These are phyloP conservation scores for Phytophthora citrophthora DNA, from an alignment of 352 stramenopile genomes.

Conservation along the genomic window DNA sequence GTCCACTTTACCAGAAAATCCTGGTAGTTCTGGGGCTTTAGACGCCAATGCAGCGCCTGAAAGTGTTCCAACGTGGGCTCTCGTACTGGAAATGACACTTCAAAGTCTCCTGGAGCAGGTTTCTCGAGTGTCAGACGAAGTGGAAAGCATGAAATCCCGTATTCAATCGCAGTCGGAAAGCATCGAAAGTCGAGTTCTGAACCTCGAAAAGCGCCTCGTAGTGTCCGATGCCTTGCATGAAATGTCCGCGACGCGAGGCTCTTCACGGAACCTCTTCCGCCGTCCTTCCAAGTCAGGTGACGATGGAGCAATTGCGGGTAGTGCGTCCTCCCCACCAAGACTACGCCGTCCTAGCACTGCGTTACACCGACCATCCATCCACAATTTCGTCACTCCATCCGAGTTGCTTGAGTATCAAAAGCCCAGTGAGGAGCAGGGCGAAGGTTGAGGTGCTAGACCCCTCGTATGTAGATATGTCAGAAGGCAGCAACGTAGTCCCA, in stretches of 20 bases:
- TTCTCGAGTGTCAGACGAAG: conserved; percentile 53
- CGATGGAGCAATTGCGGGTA: conserved; percentile 14
- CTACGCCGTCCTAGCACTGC: conserved; percentile 11
- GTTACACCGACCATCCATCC: conserved; percentile 51
- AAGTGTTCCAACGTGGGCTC: conserved; percentile 51
- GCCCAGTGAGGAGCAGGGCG: conserved; percentile 18
- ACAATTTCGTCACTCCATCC: conserved; percentile 62
- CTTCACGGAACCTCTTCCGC: conserved; percentile 23
- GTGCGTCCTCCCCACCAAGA: background rate
- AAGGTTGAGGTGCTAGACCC: conserved; percentile 19
- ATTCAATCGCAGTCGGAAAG: conserved; percentile 51
- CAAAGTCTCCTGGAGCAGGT: conserved; percentile 65
- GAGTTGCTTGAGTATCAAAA: conserved; percentile 70
- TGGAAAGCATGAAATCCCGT: conserved; percentile 55
- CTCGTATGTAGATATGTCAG: conserved; percentile 23
- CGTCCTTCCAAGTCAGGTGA: conserved; percentile 16
- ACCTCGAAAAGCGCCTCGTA: conserved; percentile 55
- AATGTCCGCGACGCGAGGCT: conserved; percentile 36
- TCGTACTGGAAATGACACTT: conserved; percentile 57
- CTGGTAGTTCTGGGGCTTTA: conserved; percentile 3
- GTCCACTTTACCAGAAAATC: conserved; percentile 23
- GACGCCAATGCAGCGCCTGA: conserved; percentile 13
- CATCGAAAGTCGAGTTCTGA: conserved; percentile 43
- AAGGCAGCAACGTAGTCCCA: conserved; percentile 14
- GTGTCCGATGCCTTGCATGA: conserved; percentile 61